Evolutionary conservation across 1,284 basidiomycete genomes (phyloP).

Genomic region (Apiotrichum gamsii): DNA sequence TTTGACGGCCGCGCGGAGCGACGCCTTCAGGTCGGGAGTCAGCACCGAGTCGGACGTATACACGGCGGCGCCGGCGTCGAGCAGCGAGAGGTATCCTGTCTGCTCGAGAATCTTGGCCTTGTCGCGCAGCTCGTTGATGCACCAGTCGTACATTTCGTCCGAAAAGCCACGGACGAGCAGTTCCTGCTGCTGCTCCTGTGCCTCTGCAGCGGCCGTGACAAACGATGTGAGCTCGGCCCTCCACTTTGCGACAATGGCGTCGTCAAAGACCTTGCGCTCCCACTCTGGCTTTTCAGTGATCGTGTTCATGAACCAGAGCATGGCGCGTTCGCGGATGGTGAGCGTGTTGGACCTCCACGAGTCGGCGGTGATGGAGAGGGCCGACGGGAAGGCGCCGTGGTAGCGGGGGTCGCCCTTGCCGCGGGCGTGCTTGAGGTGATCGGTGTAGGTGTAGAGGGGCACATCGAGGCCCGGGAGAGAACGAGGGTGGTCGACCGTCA

Average conservation of each 20-base stretch:
- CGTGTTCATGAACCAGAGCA: conserved; percentile 10
- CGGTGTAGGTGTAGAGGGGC: not conserved
- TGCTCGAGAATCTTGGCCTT: conserved; percentile 7
- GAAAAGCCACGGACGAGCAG: conserved; percentile 4
- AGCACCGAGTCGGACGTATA: conserved; percentile 3
- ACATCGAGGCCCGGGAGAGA: not conserved
- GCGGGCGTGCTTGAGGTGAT: too few species aligned
- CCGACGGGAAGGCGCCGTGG: conserved; percentile 3
- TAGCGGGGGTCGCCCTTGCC: not conserved
- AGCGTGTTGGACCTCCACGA: conserved; percentile 5
- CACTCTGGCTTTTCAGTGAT: conserved; percentile 13
- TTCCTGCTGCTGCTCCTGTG: not conserved
- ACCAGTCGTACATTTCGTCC: conserved; percentile 10
- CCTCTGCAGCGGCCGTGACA: not conserved
- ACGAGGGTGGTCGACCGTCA: not conserved
- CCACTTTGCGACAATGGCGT: conserved; percentile 13
- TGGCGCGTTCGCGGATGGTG: conserved; percentile 10
- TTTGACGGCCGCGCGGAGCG: not conserved
- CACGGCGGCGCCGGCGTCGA: conserved; percentile 1
- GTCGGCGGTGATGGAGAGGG: not conserved
- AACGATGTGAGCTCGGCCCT: not conserved
- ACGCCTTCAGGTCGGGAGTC: not conserved
- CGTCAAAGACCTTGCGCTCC: conserved; percentile 6
- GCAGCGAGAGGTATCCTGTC: conserved; percentile 1
- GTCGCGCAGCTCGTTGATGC: conserved; percentile 10